phyloP scores from a whole-genome alignment of 2,329 filamentous ascomycete genomes.

The Epichloe uncinata region DNA sequence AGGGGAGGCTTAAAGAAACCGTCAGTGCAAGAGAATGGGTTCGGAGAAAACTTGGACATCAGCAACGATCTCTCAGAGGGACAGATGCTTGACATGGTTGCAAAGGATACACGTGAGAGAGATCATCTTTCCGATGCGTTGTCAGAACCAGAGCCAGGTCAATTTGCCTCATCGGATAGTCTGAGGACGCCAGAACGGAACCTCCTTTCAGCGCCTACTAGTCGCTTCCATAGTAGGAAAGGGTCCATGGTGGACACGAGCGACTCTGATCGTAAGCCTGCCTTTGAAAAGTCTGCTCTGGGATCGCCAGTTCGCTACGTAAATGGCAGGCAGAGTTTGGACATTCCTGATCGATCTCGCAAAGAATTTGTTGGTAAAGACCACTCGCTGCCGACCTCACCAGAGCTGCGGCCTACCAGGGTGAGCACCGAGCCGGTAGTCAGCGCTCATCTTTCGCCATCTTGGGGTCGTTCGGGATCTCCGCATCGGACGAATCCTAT shows the following conservation, averaged over 20 bases:
- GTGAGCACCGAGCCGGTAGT: constrained; percentile 42
- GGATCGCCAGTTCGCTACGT: constrained; percentile 14
- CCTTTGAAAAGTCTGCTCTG: constrained; percentile 10
- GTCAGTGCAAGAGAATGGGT: constrained; percentile 16
- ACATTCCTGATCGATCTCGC: constrained; percentile 27
- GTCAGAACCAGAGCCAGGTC: constrained; percentile 16
- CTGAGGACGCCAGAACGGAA: constrained; percentile 20
- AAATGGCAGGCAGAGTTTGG: constrained; percentile 30
- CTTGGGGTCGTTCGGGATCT: constrained; percentile 48
- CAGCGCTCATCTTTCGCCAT: constrained; percentile 49
- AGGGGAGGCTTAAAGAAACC: constrained; percentile 19
- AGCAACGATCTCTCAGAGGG: constrained; percentile 42
- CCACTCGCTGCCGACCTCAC: constrained; percentile 36
- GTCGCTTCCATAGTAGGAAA: constrained; percentile 20
- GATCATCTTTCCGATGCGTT: constrained; percentile 20
- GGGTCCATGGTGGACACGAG: constrained; percentile 26
- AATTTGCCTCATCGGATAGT: constrained; percentile 16
- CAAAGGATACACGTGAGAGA: constrained; percentile 34
- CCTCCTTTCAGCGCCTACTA: constrained; percentile 15
- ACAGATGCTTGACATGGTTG: constrained; percentile 49
- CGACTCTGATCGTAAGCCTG: constrained; percentile 24
- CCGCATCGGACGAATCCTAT: constrained; percentile 45
- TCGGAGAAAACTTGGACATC: constrained; percentile 34
- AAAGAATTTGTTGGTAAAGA: constrained; percentile 29
- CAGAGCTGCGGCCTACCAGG: constrained; percentile 33